phyloP scores from a whole-genome alignment of 2,329 filamentous ascomycete genomes.

The Pestalotiopsis sp. region DNA sequence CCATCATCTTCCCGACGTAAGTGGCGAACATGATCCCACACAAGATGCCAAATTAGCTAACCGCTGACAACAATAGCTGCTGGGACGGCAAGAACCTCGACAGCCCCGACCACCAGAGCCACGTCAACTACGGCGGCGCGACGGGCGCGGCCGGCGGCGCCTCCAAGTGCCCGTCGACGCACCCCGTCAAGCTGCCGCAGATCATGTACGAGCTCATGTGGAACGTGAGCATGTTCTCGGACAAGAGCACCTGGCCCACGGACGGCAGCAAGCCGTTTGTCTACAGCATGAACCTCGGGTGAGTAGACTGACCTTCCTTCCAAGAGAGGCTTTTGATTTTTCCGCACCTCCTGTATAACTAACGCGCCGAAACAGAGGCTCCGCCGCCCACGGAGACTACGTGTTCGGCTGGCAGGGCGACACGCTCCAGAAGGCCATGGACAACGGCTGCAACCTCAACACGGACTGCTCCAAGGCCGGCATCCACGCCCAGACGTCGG shows the following conservation, averaged over 20 bases:
- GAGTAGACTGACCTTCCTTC: conserved; percentile 18
- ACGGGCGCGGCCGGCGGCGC: conserved; percentile 46
- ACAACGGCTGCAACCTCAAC: conserved; percentile 50
- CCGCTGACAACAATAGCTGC: conserved; percentile 40
- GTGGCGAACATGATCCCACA: conserved; percentile 22
- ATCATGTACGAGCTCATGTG: conserved; percentile 54
- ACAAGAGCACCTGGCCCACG: conserved; percentile 45
- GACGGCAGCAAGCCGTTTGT: conserved; percentile 45
- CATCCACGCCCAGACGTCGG: conserved; percentile 47
- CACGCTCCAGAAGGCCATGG: conserved; percentile 51
- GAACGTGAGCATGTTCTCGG: conserved; percentile 44
- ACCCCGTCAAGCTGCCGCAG: conserved; percentile 50
- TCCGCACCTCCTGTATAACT: not conserved
- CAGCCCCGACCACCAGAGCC: conserved; percentile 48
- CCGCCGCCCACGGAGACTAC: conserved; percentile 54
- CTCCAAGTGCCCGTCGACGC: conserved; percentile 47
- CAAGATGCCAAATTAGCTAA: conserved; percentile 27
- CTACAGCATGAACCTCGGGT: conserved; percentile 48
- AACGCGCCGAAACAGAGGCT: conserved; percentile 33
- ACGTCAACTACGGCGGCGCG: conserved; percentile 47
- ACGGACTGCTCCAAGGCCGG: conserved; percentile 44
- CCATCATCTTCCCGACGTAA: conserved; percentile 52
- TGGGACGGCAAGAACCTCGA: conserved; percentile 54
- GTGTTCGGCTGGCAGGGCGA: conserved; percentile 55
- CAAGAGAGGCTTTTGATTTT: no score